Conservation (phyloP, 768 basidiomycete genomes). For the Boletus pseudopeckii region DNA sequence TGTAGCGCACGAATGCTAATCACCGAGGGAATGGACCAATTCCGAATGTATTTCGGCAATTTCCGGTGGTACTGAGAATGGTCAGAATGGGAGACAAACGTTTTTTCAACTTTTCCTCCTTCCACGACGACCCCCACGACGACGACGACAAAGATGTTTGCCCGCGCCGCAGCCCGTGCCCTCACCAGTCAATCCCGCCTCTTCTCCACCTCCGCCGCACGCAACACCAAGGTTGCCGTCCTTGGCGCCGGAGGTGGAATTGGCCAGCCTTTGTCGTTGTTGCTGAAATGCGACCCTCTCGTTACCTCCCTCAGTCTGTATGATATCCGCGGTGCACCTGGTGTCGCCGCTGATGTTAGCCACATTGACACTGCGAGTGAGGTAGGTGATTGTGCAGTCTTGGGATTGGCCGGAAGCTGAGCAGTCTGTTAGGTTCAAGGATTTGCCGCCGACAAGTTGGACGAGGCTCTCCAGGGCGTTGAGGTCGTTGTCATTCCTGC, state of each 20-base stretch:
- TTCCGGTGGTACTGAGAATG: neutral
- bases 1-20: too few species aligned
- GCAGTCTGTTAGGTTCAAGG: slow-evolving; percentile 60
- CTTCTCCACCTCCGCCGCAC: slow-evolving; percentile 72
- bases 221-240: slow-evolving; percentile 87
- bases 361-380: slow-evolving; percentile 90
- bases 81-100: neutral
- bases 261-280: slow-evolving; percentile 90
- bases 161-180: slow-evolving; percentile 59
- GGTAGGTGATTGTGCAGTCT: slow-evolving; percentile 41
- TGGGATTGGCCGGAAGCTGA: neutral
- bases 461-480: slow-evolving; percentile 83
- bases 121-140: slow-evolving; percentile 11
- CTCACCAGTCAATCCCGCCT: slow-evolving; percentile 54
- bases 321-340: slow-evolving; percentile 36
- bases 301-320: slow-evolving; percentile 76
- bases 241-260: slow-evolving; percentile 99
- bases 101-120: neutral
- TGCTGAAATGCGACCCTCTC: slow-evolving; percentile 86
- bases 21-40: too few species aligned
- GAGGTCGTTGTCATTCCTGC: slow-evolving; percentile 97
- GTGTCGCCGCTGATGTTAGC: slow-evolving; percentile 96
- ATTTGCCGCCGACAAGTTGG: slow-evolving; percentile 82
- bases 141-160: slow-evolving; percentile 52
- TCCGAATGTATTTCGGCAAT: slow-evolving; percentile 15